A percentile compares a stretch with the other conserved stretches of the same genome.
phyloP scores from a whole-genome alignment of 257 asterid species.

The Cruciata laevipes region DNA sequence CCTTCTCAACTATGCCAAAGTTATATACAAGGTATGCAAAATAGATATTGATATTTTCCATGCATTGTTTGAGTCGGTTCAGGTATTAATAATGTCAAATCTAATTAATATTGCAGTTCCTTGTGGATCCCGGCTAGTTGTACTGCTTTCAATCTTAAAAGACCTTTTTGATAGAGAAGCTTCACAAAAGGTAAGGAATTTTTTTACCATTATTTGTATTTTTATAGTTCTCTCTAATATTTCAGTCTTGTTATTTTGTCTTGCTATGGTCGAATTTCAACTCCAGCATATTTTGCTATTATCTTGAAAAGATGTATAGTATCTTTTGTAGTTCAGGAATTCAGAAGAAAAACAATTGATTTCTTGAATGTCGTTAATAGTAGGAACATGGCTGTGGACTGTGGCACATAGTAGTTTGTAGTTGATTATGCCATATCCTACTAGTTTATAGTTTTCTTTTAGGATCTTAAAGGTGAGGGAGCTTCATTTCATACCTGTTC shows the following conservation, averaged over 20 bases:
- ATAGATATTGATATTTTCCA: background rate
- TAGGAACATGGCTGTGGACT: background rate
- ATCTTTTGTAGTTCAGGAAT: background rate
- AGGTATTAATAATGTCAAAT: slow-evolving; percentile 22
- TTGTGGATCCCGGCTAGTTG: slow-evolving; percentile 88
- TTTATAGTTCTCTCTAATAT: background rate
- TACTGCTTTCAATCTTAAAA: slow-evolving; percentile 73
- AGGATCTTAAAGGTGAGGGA: background rate
- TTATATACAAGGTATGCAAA: slow-evolving; percentile 63
- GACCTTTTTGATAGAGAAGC: slow-evolving; percentile 79
- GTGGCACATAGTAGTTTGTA: background rate
- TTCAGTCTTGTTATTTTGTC: slow-evolving; percentile 7
- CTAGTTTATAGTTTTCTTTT: background rate
- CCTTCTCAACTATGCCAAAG: slow-evolving; percentile 79
- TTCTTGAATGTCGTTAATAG: background rate
- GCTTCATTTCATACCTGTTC: background rate
- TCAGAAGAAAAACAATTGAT: background rate
- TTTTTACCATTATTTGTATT: background rate
- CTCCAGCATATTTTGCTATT: background rate
- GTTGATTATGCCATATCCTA: background rate
- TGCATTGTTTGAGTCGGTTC: slow-evolving; percentile 8
- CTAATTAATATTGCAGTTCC: slow-evolving; percentile 55
- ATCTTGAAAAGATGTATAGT: background rate
- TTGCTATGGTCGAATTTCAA: background rate
- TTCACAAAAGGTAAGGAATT: slow-evolving; percentile 66